Base-by-base conservation (phyloP, 352 stramenopile genomes). In the Pythium brachiatum region DNA sequence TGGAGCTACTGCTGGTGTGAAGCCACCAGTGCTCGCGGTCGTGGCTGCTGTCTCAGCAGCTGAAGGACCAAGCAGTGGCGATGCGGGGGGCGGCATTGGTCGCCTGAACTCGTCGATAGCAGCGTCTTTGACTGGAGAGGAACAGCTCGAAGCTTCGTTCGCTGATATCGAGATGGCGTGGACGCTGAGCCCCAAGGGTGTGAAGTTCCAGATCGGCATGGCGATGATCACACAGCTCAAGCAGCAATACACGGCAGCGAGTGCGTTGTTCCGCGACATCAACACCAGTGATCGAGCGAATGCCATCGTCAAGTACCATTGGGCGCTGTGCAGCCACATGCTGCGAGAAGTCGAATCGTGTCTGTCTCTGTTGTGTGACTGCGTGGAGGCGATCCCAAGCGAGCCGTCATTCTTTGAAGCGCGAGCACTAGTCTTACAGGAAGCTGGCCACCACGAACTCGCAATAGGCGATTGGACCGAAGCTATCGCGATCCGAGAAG, bases 141-240 rank as follows among this genome's bases (percentile, higher is more conserved):
- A 94, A 27, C 81, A 93, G 46, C 74, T 92, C 2, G 78, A 90
- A 26, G 82, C 84, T 12, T 75, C 82, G 23, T 89, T 89, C 43
- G 78, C 72, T 5, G 84, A 94, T 54, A 85, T 92, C 23, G 82
- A 92, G 56, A 89, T 90, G 78, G 84, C 84, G n/a, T 89, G 77
- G 63, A 81, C 68, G 9, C 58, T 90, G 12, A 71, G 68, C 5
- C 74, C 81, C 3, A 78, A 27, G 12, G 61, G 62, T 0, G 61
- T 68, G 29, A 70, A 78, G 27, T 91, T 88, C 23, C 71, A 90
- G 41, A 74, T 88, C 32, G 80, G 81, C 13, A 83, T 92, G 75
- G 84, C 78, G 11, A 92, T 92, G 82, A 87, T 92, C 53, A 75
- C 69, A 21, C 81, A 92, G 56, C 73, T 94, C 11, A 76, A 76